These are phyloP conservation scores for Botrytis pseudocinerea DNA, from an alignment of 2,329 filamentous ascomycete genomes.

Conservation along the genomic window DNA sequence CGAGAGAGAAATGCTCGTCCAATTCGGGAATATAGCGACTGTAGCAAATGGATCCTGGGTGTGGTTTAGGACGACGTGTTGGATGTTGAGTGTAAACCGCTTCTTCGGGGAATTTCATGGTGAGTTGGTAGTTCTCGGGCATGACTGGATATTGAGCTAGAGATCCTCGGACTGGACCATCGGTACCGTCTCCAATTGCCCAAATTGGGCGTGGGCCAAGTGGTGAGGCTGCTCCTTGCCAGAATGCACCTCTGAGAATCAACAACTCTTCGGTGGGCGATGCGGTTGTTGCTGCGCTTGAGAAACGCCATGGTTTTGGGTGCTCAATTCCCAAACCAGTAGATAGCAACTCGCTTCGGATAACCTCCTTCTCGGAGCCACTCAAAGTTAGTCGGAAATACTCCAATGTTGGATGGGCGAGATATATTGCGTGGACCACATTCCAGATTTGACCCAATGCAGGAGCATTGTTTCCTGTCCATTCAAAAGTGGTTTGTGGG, in stretches of 20 bases:
- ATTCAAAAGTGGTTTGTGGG: conserved; percentile 41
- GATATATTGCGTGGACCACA: conserved; percentile 43
- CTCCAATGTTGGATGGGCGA: conserved; percentile 40
- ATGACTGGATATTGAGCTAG: conserved; percentile 43
- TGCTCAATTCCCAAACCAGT: conserved; percentile 34
- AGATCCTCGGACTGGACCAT: conserved; percentile 44
- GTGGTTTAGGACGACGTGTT: conserved; percentile 69
- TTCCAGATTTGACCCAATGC: conserved; percentile 45
- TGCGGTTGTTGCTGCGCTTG: neutral
- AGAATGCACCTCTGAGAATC: conserved; percentile 60
- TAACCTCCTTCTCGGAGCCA: conserved; percentile 36
- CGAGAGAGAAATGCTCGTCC: conserved; percentile 73
- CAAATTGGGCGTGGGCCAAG: conserved; percentile 64
- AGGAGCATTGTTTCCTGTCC: conserved; percentile 39
- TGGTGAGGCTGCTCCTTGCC: conserved; percentile 69
- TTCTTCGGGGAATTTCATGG: conserved; percentile 37
- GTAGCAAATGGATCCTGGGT: conserved; percentile 70
- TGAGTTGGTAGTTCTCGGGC: conserved; percentile 48
- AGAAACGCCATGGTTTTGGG: conserved; percentile 27
- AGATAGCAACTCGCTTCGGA: conserved; percentile 40
- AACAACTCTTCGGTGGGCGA: conserved; percentile 44
- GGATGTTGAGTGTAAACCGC: conserved; percentile 64
- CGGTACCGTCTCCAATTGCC: conserved; percentile 40
- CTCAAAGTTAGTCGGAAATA: conserved; percentile 41
- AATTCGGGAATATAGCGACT: conserved; percentile 77